Evolutionary conservation across 2,329 filamentous ascomycete species (phyloP).

Genomic region (Apiospora arundinis): DNA sequence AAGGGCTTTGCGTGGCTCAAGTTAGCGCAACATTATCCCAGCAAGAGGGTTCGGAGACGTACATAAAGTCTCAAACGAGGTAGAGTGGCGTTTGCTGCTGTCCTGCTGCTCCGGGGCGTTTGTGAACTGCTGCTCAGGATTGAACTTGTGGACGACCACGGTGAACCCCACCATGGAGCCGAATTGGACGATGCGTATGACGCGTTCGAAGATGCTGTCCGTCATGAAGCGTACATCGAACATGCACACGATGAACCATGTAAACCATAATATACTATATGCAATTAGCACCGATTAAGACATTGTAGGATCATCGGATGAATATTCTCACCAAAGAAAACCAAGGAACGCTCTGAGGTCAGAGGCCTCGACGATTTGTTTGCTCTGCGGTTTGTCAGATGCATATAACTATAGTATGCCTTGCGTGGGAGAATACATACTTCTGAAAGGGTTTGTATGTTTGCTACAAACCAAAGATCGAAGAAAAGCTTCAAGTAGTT

Average conservation of each 20-base stretch:
- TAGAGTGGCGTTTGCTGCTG: neutral
- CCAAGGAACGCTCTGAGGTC: slow-evolving; percentile 51
- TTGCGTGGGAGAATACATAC: slow-evolving; percentile 38
- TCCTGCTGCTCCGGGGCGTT: slow-evolving; percentile 23
- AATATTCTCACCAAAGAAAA: slow-evolving; percentile 50
- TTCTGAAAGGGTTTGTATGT: slow-evolving; percentile 65
- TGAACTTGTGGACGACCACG: slow-evolving; percentile 57
- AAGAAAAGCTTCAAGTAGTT: slow-evolving; percentile 51
- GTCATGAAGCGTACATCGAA: slow-evolving; percentile 70
- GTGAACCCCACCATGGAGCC: slow-evolving; percentile 69
- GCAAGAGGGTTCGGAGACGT: slow-evolving; percentile 24
- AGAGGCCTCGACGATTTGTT: slow-evolving; percentile 28
- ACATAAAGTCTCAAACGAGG: slow-evolving; percentile 47
- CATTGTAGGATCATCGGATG: too few species aligned
- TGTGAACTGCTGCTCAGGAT: slow-evolving; percentile 36
- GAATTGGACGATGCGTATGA: slow-evolving; percentile 64
- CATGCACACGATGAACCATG: slow-evolving; percentile 67
- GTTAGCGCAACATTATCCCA: neutral
- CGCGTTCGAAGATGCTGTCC: slow-evolving; percentile 67
- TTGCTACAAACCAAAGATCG: slow-evolving; percentile 67
- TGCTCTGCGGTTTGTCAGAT: slow-evolving; percentile 21
- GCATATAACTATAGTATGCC: too few species aligned
- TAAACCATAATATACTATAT: slow-evolving; percentile 61
- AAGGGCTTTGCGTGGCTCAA: slow-evolving; percentile 35
- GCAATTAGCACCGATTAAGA: slow-evolving; percentile 2